Conservation (phyloP, 73 alveolate species). For the Paramecium octaurelia region DNA sequence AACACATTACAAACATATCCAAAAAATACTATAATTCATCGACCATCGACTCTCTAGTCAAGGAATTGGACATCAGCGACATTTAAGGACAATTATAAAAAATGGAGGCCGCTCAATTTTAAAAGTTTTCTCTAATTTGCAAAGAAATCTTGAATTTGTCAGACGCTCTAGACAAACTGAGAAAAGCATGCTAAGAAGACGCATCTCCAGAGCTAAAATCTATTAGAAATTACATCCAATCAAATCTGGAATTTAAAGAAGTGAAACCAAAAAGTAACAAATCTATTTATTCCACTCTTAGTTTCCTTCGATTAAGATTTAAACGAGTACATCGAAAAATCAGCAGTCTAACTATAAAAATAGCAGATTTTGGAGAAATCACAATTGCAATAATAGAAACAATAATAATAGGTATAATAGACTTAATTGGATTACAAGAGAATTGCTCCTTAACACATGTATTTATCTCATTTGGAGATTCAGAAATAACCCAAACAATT, state of each 20-base stretch:
- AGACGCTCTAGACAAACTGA: not conserved
- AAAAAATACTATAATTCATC: not conserved
- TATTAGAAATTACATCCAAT: not conserved
- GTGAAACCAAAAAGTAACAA: not conserved
- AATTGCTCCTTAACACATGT: not conserved
- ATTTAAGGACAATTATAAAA: not conserved
- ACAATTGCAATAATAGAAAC: not conserved
- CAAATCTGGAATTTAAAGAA: not conserved
- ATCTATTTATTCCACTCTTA: not conserved
- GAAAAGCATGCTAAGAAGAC: not conserved
- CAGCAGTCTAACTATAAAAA: not conserved
- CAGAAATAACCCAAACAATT: not conserved
- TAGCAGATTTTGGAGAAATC: not conserved
- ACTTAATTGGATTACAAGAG: not conserved
- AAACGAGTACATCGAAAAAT: not conserved
- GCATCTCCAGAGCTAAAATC: not conserved
- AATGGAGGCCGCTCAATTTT: not conserved
- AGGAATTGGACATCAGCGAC: not conserved
- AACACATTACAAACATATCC: not conserved
- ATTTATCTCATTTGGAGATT: not conserved
- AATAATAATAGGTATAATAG: not conserved
- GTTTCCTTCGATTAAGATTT: not conserved
- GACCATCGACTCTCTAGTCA: not conserved
- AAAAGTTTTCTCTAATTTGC: not conserved
- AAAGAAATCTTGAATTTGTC: not conserved